phyloP scores from a whole-genome alignment of 352 stramenopile species.

The Blastocystis sp. region DNA sequence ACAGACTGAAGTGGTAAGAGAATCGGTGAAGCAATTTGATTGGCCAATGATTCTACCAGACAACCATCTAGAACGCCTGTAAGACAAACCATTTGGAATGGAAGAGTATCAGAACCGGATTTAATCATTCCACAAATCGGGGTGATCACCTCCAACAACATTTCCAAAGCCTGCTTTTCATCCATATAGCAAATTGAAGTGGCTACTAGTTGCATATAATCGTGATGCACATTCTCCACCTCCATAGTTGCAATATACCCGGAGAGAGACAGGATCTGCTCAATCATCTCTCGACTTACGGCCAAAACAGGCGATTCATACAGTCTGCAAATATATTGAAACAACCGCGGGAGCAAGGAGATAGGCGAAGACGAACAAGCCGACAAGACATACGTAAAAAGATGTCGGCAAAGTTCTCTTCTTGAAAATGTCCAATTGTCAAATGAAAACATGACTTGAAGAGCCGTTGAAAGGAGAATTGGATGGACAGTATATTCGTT shows the following conservation, averaged over 20 bases:
- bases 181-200: neutral
- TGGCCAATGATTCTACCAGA: neutral
- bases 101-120: neutral
- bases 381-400: slow-evolving; percentile 7
- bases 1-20: neutral
- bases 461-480: neutral
- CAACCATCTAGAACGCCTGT: neutral
- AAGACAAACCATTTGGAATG: too few relatives aligned
- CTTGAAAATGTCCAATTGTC: slow-evolving; percentile 61
- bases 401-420: neutral
- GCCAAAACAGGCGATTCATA: slow-evolving; percentile 7
- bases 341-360: neutral
- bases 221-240: neutral
- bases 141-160: neutral
- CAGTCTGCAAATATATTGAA: neutral
- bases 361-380: neutral
- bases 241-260: neutral
- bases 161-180: neutral
- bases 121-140: neutral
- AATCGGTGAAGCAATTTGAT: neutral
- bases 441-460: slow-evolving; percentile 47
- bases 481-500: neutral
- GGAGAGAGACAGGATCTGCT: neutral
- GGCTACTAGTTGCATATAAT: neutral
- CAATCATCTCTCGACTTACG: neutral